Base-by-base conservation (phyloP, 164 flowering plant species). In the Aristolochia californica region DNA sequence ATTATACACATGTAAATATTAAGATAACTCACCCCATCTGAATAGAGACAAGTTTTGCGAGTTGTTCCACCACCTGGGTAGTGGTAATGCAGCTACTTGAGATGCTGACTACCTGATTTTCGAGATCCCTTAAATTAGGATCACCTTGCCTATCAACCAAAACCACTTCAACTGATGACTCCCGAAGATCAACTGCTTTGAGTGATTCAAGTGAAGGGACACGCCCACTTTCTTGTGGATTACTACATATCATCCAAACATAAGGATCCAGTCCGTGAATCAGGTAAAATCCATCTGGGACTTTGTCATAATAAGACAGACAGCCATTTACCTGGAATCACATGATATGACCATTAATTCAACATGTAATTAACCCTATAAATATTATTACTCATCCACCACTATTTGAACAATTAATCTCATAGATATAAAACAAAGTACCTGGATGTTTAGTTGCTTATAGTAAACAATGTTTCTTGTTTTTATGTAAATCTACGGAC, bases 201-300 rank as follows among this genome's bases (percentile, higher is more conserved):
- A 87, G 69, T n/a, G 82, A 79, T 64, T 87, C 93, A 48, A 94
- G 70, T 40, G 99, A 78, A 65, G 99, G 99, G 40, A 94, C 75
- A 28, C 90, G 87, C 45, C 96, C 93, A 83, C 64, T 75, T 58
- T 94, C 97, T 58, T 83, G 85, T 51, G 79, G 64, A 71, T 90
- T 94, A 55, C 78, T 76, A 75, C 96, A 90, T 17, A 90, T 66
- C 45, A 83, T 77, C 99, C 97, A 94, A n/a, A 90, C 80, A 77
- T 85, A 87, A 2, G 97, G 88, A 78, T 85, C 81, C 80, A 94
- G 76, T 60, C 99, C 99, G 63, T 82, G 68, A 52, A 94, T 82
- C 59, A 76, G 57, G 69, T 90, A 87, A 75, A 94, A 94, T 43
- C 95, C 97, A 83, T 94, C 96, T 34, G 90, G 95, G 65, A 90